Conservation (phyloP, 345 rosid species). For the Eucalyptus viminalis region DNA sequence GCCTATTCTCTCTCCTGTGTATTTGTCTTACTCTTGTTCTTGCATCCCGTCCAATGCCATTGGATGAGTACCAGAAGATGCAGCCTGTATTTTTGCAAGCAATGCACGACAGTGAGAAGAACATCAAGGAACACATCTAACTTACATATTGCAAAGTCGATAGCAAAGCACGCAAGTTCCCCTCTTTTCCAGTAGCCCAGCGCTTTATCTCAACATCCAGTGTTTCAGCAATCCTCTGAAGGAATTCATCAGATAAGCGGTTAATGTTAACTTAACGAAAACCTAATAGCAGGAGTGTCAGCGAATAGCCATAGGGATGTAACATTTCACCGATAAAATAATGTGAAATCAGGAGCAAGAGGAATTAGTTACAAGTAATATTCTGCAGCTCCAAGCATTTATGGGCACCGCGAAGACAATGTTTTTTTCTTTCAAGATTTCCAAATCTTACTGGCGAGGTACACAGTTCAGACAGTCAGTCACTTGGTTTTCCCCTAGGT, state of each 20-base stretch:
- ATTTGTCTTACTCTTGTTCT: not conserved
- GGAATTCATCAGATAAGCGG: not conserved
- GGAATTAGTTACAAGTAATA: not conserved
- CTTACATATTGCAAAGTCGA: slow-evolving; percentile 35
- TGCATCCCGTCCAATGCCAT: not conserved
- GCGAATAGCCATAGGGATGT: not conserved
- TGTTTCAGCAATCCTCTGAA: slow-evolving; percentile 38
- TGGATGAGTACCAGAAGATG: not conserved
- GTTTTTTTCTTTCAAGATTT: not conserved
- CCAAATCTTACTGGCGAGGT: not conserved
- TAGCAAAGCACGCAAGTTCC: slow-evolving; percentile 33
- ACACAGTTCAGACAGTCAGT: not conserved
- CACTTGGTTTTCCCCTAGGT: not conserved
- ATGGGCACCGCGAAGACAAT: not conserved
- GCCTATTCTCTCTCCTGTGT: not conserved
- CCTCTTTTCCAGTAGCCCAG: slow-evolving; percentile 43
- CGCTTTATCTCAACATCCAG: slow-evolving; percentile 35
- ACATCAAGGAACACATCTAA: not conserved
- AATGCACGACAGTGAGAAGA: not conserved
- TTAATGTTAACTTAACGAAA: not conserved
- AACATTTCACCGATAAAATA: not conserved
- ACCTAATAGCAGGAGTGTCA: not conserved
- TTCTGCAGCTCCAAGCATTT: not conserved
- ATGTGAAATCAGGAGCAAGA: not conserved
- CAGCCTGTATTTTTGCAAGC: not conserved